Conservation (phyloP, 2,329 filamentous ascomycete species). For the Verticillium longisporum region DNA sequence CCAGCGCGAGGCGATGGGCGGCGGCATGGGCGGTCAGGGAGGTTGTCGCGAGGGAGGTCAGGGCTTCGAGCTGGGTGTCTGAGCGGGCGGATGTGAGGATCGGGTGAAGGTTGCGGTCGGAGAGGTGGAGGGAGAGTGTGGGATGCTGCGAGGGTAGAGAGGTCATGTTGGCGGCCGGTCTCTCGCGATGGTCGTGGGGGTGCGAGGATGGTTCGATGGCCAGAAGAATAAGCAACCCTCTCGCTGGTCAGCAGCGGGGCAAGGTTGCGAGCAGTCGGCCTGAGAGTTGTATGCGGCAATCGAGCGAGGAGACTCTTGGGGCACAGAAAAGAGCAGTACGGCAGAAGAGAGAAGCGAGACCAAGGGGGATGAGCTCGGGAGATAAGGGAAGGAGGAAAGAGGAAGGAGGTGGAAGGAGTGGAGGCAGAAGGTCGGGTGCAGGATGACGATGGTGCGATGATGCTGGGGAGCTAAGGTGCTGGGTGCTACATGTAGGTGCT, state of each 20-base stretch:
- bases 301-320: neutral
- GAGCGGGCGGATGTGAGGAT: conserved; percentile 47
- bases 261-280: too few species aligned
- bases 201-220: neutral
- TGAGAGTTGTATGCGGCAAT: neutral
- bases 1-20: conserved; percentile 45
- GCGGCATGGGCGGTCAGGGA: conserved; percentile 47
- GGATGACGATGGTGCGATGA: neutral
- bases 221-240: too few species aligned
- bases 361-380: neutral
- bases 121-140: conserved; percentile 47
- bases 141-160: conserved; percentile 42
- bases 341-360: neutral
- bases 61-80: conserved; percentile 36
- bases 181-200: neutral
- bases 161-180: conserved; percentile 22
- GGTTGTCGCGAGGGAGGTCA: conserved; percentile 44
- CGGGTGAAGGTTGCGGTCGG: conserved; percentile 49
- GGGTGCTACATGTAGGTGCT: neutral
- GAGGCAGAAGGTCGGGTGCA: neutral
- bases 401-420: neutral
- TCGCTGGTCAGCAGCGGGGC: too few species aligned
- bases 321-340: neutral
- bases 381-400: neutral
- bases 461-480: neutral